Evolutionary conservation across 306 rosid species (phyloP), one percentile per base, ranked within the genome.

Genomic region (peach (Prunus persica)): DNA sequence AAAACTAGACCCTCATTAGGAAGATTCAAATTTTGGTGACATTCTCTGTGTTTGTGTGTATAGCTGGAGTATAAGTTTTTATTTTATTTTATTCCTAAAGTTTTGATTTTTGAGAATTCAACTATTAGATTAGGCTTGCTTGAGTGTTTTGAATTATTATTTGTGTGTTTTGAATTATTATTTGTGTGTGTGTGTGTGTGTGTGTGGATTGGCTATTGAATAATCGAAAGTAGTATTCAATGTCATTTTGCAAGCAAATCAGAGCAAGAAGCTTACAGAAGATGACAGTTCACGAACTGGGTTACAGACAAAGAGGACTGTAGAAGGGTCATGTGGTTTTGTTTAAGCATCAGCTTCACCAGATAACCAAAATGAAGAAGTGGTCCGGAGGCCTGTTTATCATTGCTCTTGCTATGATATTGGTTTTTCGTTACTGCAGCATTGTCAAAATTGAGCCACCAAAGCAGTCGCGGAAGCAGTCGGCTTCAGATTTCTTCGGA

Each of bases 321-420:
- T 65, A 75, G 22, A 55, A 30, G 72, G 65, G 67, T 54, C 6
- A 34, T 55, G 51, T 20, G 41, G 28, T 58, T 18, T 24, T 24
- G 47, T n/a, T 32, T 71, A n/a, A 63, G 41, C 24, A 72, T 67
- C 71, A 79, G 38, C 25, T 78, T 71, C 69, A 60, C 50, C 65
- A 76, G 67, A 71, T 78, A 74, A 71, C 63, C 69, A 83, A 81
- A 80, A 91, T 94, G 98, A 94, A 89, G 88, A 93, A 84, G 81
- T 91, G 96, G 96, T 91, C 85, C 66, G 97, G 96, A 58, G 98
- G 97, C 24, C 12, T 88, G 76, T 81, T 91, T 82, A 87, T 91
- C 71, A 27, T 87, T 72, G 91, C 87, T 78, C 81, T 94, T 69
- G 88, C 86, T 27, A 52, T 80, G 78, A 81, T 85, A 82, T 68